Base-by-base conservation (phyloP, 306 rosid species). In the Astragalus glycyphyllos region DNA sequence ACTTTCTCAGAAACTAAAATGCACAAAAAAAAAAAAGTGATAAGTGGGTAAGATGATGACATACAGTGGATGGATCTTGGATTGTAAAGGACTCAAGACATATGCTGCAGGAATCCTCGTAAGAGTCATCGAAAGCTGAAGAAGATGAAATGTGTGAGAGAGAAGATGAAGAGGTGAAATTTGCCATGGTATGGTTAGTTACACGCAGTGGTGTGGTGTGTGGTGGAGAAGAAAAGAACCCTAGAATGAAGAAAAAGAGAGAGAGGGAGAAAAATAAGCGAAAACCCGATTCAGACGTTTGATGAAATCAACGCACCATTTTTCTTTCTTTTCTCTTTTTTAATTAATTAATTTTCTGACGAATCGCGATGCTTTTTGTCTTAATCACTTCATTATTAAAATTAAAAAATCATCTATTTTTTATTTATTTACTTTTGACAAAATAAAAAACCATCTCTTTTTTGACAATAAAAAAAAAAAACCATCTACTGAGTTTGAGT, bases 101-200 rank as follows among this genome's bases (percentile, higher is more conserved):
- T 12, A 92, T 90, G 61, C 98, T 90, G 83, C 98, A 92, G 34
- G 82, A 85, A 69, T 92, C 96, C 44, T 90, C 98, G 1, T 45
- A 66, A 65, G 49, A 55, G 71, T 92, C 97, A 2, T 83, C 90
- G 8, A 75, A 60, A 67, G 71, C 11, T 29, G 69, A 61, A 71
- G 82, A 79, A 42, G 80, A 68, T 1, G 88, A 74, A 70, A 71
- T 14, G 54, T 79, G 77, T 4, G 75, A 32, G 2, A 68, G 65
- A 71, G 71, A 63, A 46, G 88, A 76, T 3, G 58, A 83, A 8
- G 79, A 47, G 41, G 81, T 76, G 57, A 89, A 71, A 73, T 42
- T 46, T 1, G 78, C 86, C 91, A 87, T 86, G 46, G 54, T 41
- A 86, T 86, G 46, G 54, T 41, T 51, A 42, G 77, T 62, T 26